Conservation (phyloP, 352 stramenopile genomes). For the Phytophthora ohioensis region DNA sequence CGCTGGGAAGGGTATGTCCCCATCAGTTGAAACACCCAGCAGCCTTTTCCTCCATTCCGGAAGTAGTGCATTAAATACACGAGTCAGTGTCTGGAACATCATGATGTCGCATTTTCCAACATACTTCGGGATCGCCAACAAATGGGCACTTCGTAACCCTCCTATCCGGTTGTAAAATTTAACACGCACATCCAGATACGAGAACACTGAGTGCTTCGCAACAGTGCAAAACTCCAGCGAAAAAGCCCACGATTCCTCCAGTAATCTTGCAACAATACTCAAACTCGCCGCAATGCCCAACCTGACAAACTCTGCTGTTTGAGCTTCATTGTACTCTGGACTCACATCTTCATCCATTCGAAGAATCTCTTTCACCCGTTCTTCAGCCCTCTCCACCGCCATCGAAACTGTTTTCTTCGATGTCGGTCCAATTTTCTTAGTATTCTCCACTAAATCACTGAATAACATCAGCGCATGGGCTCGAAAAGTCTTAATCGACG, state of each 20-base stretch:
- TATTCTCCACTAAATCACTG: constrained; percentile 17
- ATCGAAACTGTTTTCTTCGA: constrained; percentile 6
- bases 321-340: constrained; percentile 28
- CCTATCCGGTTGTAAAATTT: constrained; percentile 39
- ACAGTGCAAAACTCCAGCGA: constrained; percentile 44
- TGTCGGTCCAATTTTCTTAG: constrained; percentile 4
- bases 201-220: constrained; percentile 14
- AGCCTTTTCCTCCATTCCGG: constrained; percentile 36
- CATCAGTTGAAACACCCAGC: constrained; percentile 36
- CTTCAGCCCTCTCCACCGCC: constrained; percentile 11
- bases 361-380: constrained; percentile 1
- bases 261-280: constrained; percentile 40
- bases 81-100: constrained; percentile 40
- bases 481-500: constrained; percentile 22
- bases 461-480: constrained; percentile 13
- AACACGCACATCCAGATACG: constrained; percentile 49
- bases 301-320: constrained; percentile 40
- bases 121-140: constrained; percentile 42
- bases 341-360: constrained; percentile 6
- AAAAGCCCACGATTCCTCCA: constrained; percentile 52
- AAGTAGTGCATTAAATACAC: constrained; percentile 36
- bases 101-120: constrained; percentile 24
- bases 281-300: constrained; percentile 47
- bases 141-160: constrained; percentile 34
- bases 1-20: constrained; percentile 18